Evolutionary conservation across 768 basidiomycete species (phyloP).

Genomic region (Kwoniella dendrophila): DNA sequence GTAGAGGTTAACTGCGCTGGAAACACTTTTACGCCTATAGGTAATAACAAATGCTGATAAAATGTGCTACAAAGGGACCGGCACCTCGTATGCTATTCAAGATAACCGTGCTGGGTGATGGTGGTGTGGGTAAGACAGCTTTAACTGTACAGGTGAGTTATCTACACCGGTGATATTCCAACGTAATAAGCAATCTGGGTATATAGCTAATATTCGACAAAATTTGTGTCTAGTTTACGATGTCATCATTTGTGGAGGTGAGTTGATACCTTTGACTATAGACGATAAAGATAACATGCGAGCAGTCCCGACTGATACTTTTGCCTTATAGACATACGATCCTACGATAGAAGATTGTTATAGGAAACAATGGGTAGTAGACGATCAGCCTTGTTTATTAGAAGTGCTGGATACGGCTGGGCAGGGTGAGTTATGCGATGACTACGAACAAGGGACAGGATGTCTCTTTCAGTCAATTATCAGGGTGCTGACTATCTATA

Average conservation of each 20-base stretch:
- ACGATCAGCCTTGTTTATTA: conserved; percentile 91
- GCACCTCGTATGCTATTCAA: conserved; percentile 58
- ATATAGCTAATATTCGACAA: not conserved
- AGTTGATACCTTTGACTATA: conserved; percentile 18
- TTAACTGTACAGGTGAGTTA: conserved; percentile 86
- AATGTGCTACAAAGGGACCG: conserved; percentile 20
- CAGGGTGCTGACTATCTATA: not conserved
- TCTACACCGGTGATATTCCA: too few relatives aligned
- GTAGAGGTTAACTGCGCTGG: too few relatives aligned
- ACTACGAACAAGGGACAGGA: too few relatives aligned
- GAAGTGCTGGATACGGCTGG: conserved; percentile 98
- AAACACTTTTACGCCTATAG: too few relatives aligned
- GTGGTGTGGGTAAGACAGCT: conserved; percentile 96
- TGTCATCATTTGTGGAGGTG: conserved; percentile 88
- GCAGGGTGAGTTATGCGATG: conserved; percentile 70
- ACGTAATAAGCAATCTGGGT: too few relatives aligned
- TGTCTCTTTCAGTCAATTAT: not conserved
- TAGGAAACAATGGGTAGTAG: conserved; percentile 89
- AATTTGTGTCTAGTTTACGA: conserved; percentile 72
- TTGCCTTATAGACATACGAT: conserved; percentile 77
- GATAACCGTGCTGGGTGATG: conserved; percentile 93
- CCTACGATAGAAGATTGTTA: conserved; percentile 99
- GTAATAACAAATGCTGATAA: too few relatives aligned
- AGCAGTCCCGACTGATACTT: too few relatives aligned
- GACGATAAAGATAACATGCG: not conserved